Evolutionary conservation across 2,329 filamentous ascomycete species (phyloP).

Genomic region (Phaeosphaeria sp.): DNA sequence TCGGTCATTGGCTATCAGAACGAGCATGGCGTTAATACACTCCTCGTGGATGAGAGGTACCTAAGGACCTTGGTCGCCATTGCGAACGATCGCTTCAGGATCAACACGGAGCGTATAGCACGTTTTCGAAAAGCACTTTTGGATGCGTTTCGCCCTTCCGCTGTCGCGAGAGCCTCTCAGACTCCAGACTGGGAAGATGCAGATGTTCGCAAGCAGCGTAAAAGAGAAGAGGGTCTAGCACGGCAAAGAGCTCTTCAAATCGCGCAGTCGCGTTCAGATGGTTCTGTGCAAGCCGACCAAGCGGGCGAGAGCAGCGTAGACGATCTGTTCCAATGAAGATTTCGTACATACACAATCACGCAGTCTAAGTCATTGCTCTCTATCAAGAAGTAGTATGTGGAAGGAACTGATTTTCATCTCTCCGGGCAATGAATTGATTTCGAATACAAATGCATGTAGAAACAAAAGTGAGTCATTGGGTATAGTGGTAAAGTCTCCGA

Average conservation of each 20-base stretch:
- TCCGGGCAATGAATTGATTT: no score
- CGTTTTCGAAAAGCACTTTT: constrained; percentile 65
- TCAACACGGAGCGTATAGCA: constrained; percentile 71
- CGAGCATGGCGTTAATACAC: constrained; percentile 48
- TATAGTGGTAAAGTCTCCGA: background rate
- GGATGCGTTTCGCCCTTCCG: constrained; percentile 23
- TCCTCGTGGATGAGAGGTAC: constrained; percentile 68
- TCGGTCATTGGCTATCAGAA: constrained; percentile 72
- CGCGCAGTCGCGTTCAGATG: background rate
- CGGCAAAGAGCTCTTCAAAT: constrained; percentile 52
- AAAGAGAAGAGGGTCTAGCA: constrained; percentile 56
- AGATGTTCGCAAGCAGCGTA: constrained; percentile 46
- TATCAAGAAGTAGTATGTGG: no score
- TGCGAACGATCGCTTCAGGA: constrained; percentile 75
- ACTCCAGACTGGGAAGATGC: constrained; percentile 51
- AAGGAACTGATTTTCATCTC: no score
- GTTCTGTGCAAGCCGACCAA: background rate
- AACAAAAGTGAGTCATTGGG: no score
- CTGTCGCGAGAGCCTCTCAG: background rate
- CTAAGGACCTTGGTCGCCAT: constrained; percentile 71
- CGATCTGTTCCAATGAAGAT: constrained; percentile 1
- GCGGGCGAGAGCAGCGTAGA: background rate
- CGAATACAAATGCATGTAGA: no score
- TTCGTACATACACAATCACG: background rate
- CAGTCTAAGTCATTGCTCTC: no score